Percentiles rank a stretch among this genome's conserved stretches.
These are phyloP conservation scores for Blastobotrys muscicola DNA, from an alignment of 805 yeast species.

Conservation along the genomic window DNA sequence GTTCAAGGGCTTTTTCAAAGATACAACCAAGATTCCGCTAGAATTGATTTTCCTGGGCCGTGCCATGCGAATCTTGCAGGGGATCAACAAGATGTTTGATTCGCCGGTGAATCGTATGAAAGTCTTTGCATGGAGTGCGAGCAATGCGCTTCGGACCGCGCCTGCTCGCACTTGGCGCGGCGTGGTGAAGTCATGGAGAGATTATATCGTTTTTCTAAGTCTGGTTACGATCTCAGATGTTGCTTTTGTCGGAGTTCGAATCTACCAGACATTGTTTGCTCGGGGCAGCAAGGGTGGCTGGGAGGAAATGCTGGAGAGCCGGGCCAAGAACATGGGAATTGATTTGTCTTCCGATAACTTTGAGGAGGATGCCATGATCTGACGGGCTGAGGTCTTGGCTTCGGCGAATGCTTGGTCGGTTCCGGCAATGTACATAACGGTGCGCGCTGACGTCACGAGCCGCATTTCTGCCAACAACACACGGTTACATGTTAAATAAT, in stretches of 20 bases:
- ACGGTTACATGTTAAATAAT: background rate
- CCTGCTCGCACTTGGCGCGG: too few species aligned
- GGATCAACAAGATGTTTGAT: constrained; percentile 52
- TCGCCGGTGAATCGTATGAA: constrained; percentile 70
- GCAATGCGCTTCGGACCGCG: too few species aligned
- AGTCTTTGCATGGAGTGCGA: constrained; percentile 35
- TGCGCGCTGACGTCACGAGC: background rate
- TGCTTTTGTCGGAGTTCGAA: too few species aligned
- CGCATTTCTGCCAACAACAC: too few species aligned
- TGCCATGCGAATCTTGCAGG: constrained; percentile 67
- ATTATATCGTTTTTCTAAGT: too few species aligned
- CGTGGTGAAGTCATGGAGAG: too few species aligned
- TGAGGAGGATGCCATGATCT: background rate
- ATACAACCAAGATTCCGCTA: constrained; percentile 57
- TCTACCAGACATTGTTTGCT: too few species aligned
- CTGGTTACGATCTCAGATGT: too few species aligned
- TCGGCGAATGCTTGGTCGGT: background rate
- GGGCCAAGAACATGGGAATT: background rate
- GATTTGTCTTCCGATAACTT: background rate
- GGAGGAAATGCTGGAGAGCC: background rate
- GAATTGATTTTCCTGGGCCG: constrained; percentile 57
- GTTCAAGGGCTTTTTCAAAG: constrained; percentile 47
- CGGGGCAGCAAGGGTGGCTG: too few species aligned
- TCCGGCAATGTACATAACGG: background rate
- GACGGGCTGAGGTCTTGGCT: background rate